Evolutionary conservation across 148 eudicot genomes (phyloP).

Genomic region (Silene conica): DNA sequence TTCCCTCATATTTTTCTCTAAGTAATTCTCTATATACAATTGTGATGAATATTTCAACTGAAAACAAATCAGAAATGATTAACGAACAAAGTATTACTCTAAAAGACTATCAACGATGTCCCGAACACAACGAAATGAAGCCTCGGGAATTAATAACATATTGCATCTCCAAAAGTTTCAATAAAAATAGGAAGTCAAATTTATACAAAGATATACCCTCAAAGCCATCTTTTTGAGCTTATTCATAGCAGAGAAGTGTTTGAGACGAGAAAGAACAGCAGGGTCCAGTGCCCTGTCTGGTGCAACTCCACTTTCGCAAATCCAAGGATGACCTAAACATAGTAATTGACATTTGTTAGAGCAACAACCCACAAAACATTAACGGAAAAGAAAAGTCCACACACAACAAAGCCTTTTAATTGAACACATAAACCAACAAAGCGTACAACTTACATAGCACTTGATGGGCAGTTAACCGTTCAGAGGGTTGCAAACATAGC

Average conservation of each 20-base stretch:
- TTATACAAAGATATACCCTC: conserved; percentile 53
- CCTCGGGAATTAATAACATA: too few species aligned
- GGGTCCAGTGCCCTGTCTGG: conserved; percentile 93
- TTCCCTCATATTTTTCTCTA: background rate
- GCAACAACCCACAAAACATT: background rate
- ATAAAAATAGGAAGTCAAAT: too few species aligned
- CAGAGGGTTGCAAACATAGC: too few species aligned
- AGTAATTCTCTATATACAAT: too few species aligned
- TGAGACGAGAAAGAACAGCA: conserved; percentile 94
- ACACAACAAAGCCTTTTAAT: too few species aligned
- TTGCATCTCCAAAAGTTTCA: too few species aligned
- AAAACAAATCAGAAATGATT: background rate
- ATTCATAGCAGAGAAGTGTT: conserved; percentile 96
- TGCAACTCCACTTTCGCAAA: conserved; percentile 97
- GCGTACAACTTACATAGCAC: too few species aligned
- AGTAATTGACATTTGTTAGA: background rate
- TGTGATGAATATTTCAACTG: background rate
- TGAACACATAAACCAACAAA: too few species aligned
- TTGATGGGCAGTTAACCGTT: too few species aligned
- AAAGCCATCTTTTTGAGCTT: conserved; percentile 97
- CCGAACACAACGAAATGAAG: too few species aligned
- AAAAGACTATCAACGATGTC: background rate
- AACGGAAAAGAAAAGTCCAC: too few species aligned
- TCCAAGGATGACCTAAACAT: conserved; percentile 92
- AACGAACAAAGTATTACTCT: too few species aligned